Evolutionary conservation across 495 filamentous ascomycete species (phyloP).

Genomic region (Cercophora sp.): DNA sequence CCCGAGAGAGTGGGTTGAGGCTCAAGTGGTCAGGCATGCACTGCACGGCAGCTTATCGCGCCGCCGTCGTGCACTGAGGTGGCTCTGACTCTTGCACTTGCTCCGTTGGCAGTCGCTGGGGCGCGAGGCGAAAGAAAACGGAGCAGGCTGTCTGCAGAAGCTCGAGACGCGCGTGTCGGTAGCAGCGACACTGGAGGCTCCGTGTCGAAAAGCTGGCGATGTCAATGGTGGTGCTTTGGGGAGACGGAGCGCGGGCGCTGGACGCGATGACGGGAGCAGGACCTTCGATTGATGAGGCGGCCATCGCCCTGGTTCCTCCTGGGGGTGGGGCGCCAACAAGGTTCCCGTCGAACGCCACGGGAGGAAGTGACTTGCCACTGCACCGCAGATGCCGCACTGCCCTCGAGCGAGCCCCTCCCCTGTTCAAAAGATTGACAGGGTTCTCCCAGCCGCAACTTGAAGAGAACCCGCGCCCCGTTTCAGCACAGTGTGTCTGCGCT

Average conservation of each 20-base stretch:
- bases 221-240: too few species aligned
- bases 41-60: conserved; percentile 5
- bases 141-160: too few species aligned
- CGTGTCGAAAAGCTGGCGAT: not conserved
- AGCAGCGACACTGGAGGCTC: too few species aligned
- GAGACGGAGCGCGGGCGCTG: too few species aligned
- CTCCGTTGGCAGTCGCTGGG: not conserved
- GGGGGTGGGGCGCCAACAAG: not conserved
- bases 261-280: too few species aligned
- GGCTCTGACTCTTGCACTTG: not conserved
- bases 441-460: conserved; percentile 4
- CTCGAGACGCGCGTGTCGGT: too few species aligned
- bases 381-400: conserved; percentile 5
- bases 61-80: conserved; percentile 1
- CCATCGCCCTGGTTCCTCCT: not conserved
- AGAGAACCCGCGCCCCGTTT: not conserved
- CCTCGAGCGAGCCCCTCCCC: too few species aligned
- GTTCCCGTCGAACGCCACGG: not conserved
- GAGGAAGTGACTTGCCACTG: not conserved
- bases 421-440: not conserved
- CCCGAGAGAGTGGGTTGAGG: conserved; percentile 14
- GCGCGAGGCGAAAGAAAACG: not conserved
- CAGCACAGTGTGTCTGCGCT: not conserved
- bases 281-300: not conserved
- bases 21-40: conserved; percentile 10